These are phyloP conservation scores for Leptographium flavum DNA, from an alignment of 2,329 filamentous ascomycete species.

Conservation along the genomic window DNA sequence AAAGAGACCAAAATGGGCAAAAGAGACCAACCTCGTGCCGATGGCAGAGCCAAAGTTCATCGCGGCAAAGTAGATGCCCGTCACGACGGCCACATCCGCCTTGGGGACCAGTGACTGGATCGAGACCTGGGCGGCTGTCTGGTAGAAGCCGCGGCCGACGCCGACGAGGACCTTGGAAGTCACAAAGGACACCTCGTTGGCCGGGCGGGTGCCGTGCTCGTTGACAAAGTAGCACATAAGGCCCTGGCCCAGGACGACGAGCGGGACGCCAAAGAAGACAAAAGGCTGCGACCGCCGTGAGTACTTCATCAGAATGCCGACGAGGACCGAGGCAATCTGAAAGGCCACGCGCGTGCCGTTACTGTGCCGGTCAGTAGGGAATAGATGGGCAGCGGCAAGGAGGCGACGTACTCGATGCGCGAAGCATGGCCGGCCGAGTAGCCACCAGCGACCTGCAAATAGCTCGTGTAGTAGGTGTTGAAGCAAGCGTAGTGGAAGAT, in stretches of 20 bases:
- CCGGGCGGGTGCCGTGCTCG: slow-evolving; percentile 31
- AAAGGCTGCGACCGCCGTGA: slow-evolving; percentile 46
- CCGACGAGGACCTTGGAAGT: slow-evolving; percentile 48
- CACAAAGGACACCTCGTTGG: slow-evolving; percentile 39
- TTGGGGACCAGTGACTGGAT: slow-evolving; percentile 27
- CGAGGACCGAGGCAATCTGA: slow-evolving; percentile 40
- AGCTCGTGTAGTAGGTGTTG: slow-evolving; percentile 21
- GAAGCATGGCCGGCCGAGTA: slow-evolving; percentile 41
- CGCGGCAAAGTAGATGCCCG: slow-evolving; percentile 43
- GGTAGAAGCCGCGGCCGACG: slow-evolving; percentile 48
- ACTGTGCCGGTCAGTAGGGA: slow-evolving; percentile 10
- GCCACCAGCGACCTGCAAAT: slow-evolving; percentile 37
- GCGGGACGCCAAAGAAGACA: slow-evolving; percentile 41
- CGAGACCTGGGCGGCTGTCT: slow-evolving; percentile 30
- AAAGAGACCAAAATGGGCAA: too few relatives aligned
- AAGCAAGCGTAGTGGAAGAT: slow-evolving; percentile 21
- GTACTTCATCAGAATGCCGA: slow-evolving; percentile 42
- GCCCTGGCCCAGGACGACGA: slow-evolving; percentile 50
- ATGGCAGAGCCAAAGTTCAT: slow-evolving; percentile 48
- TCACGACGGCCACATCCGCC: slow-evolving; percentile 46
- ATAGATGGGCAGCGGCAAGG: neutral
- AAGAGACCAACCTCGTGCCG: slow-evolving; percentile 23
- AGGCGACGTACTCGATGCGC: slow-evolving; percentile 24
- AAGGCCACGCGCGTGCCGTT: slow-evolving; percentile 38
- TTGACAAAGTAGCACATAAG: slow-evolving; percentile 39